Percentiles rank a stretch among this genome's conserved stretches.
Evolutionary conservation across 768 basidiomycete species (phyloP).

Genomic region (Pluteus cervinus): DNA sequence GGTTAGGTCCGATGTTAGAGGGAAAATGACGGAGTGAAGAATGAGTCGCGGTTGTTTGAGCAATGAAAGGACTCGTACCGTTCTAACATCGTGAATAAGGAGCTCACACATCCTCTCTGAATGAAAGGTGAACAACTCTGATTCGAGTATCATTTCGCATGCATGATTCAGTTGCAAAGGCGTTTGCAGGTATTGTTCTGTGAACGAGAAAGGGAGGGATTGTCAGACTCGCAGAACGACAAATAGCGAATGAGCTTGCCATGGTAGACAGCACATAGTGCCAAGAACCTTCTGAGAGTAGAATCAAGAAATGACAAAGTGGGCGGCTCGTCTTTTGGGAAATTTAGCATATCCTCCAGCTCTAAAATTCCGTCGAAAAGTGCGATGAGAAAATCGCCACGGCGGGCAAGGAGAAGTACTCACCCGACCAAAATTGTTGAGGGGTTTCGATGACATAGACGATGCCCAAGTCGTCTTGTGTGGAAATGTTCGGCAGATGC

Average conservation of each 20-base stretch:
- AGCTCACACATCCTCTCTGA: slow-evolving; percentile 89
- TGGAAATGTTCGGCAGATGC: too few species aligned
- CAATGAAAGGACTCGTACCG: slow-evolving; percentile 38
- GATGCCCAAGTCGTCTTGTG: slow-evolving; percentile 71
- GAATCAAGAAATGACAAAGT: slow-evolving; percentile 76
- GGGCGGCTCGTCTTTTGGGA: slow-evolving; percentile 55
- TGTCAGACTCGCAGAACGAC: too few species aligned
- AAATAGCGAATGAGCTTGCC: slow-evolving; percentile 37
- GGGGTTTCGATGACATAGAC: slow-evolving; percentile 78
- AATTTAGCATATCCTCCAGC: slow-evolving; percentile 73
- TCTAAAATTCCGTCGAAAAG: slow-evolving; percentile 41
- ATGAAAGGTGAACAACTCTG: slow-evolving; percentile 86
- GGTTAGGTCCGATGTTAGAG: slow-evolving; percentile 3
- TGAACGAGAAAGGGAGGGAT: slow-evolving; percentile 9
- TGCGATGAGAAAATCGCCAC: too few species aligned
- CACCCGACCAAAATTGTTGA: slow-evolving; percentile 90
- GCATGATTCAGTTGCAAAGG: slow-evolving; percentile 84
- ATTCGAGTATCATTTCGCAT: slow-evolving; percentile 66
- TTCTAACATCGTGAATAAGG: slow-evolving; percentile 60
- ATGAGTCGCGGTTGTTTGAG: slow-evolving; percentile 1
- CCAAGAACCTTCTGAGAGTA: slow-evolving; percentile 68
- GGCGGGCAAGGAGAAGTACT: slow-evolving; percentile 16
- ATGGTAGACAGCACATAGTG: slow-evolving; percentile 81
- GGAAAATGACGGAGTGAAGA: slow-evolving; percentile 8
- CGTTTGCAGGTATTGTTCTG: slow-evolving; percentile 80